These are phyloP conservation scores for Saturnispora zaruensis DNA, from an alignment of 805 yeast species.

Conservation along the genomic window DNA sequence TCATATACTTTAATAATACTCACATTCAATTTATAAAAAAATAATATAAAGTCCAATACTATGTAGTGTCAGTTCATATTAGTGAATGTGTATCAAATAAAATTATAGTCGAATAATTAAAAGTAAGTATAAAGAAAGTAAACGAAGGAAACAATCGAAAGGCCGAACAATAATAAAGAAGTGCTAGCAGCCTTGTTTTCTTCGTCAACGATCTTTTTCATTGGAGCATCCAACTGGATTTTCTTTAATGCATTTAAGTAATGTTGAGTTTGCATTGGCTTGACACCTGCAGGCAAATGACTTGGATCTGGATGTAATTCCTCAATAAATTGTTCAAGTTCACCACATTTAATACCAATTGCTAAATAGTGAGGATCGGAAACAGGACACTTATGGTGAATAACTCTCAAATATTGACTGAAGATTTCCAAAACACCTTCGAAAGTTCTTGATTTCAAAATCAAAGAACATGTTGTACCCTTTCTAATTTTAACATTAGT, in stretches of 20 bases:
- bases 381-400: conserved; percentile 73
- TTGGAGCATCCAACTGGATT: conserved; percentile 29
- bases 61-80: not conserved
- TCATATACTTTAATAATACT: not conserved
- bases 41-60: not conserved
- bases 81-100: not conserved
- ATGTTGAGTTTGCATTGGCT: conserved; percentile 37
- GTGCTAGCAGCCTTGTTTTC: conserved; percentile 16
- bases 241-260: conserved; percentile 40
- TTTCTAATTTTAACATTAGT: conserved; percentile 79
- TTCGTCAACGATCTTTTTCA: conserved; percentile 12
- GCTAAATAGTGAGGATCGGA: conserved; percentile 79
- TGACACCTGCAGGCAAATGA: conserved; percentile 48
- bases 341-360: conserved; percentile 78
- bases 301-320: conserved; percentile 50
- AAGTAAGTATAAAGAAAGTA: conserved; percentile 10
- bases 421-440: conserved; percentile 72
- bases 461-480: conserved; percentile 74
- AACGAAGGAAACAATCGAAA: conserved; percentile 16
- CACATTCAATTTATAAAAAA: not conserved
- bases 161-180: conserved; percentile 15
- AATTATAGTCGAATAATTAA: not conserved
- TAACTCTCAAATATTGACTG: conserved; percentile 59
- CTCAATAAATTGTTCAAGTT: conserved; percentile 83
- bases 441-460: conserved; percentile 64